These are phyloP conservation scores for Rhizopus delemar DNA, from an alignment of 371 early-diverging fungal species.

Conservation along the genomic window DNA sequence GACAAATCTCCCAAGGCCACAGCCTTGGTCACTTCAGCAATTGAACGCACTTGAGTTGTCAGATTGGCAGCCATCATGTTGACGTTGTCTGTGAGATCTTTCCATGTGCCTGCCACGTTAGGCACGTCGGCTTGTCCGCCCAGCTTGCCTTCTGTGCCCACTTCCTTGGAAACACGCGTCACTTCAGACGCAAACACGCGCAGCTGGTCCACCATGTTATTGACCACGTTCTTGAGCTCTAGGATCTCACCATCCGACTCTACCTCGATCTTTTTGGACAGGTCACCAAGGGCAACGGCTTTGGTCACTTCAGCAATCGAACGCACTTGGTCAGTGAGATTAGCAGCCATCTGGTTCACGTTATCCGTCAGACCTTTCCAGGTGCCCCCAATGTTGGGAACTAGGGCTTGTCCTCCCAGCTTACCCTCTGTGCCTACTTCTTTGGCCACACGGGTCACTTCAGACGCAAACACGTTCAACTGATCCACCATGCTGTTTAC, in stretches of 20 bases:
- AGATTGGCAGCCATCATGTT: slow-evolving; percentile 42
- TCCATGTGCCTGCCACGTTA: slow-evolving; percentile 55
- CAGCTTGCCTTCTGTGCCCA: slow-evolving; percentile 40
- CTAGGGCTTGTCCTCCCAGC: slow-evolving; percentile 58
- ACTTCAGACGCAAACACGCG: slow-evolving; percentile 46
- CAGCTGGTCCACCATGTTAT: slow-evolving; percentile 60
- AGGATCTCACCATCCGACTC: slow-evolving; percentile 68
- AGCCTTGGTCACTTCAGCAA: slow-evolving; percentile 47
- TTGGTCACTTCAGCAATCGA: slow-evolving; percentile 59
- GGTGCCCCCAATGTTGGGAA: slow-evolving; percentile 45
- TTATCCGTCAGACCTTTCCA: slow-evolving; percentile 59
- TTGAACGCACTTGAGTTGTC: slow-evolving; percentile 46
- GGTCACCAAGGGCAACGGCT: slow-evolving; percentile 61
- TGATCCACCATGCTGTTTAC: slow-evolving; percentile 30
- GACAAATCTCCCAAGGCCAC: slow-evolving; percentile 36
- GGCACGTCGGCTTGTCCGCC: slow-evolving; percentile 48
- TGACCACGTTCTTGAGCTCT: slow-evolving; percentile 64
- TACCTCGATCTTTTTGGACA: slow-evolving; percentile 62
- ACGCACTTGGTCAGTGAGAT: slow-evolving; percentile 55
- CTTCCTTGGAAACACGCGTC: slow-evolving; percentile 41
- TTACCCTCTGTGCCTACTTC: slow-evolving; percentile 64
- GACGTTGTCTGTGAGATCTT: slow-evolving; percentile 51
- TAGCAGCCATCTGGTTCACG: slow-evolving; percentile 56
- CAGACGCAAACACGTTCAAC: slow-evolving; percentile 34
- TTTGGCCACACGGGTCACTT: slow-evolving; percentile 62